Percentiles rank a stretch among this genome's conserved stretches.
These are phyloP conservation scores for Alternaria brassicae DNA, from an alignment of 2,329 filamentous ascomycete species.

Conservation along the genomic window DNA sequence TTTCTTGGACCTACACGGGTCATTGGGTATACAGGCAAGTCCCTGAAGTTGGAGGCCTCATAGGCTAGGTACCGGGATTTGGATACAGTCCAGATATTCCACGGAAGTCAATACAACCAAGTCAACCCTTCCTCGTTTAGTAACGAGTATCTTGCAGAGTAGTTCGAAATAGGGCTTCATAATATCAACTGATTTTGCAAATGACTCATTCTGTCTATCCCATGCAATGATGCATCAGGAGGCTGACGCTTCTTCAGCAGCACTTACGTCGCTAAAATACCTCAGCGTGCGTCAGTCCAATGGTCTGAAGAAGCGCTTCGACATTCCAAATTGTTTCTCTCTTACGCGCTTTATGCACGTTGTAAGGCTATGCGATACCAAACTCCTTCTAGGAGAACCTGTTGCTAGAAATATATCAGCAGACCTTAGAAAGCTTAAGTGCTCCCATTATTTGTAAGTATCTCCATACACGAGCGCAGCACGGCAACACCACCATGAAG, in stretches of 20 bases:
- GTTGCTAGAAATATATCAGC: background rate
- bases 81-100: background rate
- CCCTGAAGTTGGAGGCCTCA: background rate
- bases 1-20: background rate
- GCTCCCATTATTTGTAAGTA: background rate
- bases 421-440: background rate
- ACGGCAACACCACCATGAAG: constrained; percentile 1
- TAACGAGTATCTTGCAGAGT: background rate
- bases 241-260: background rate
- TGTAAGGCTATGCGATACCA: background rate
- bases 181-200: background rate
- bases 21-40: background rate
- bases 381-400: background rate
- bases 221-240: background rate
- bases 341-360: too few relatives aligned
- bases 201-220: background rate
- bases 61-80: background rate
- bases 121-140: background rate
- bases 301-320: too few relatives aligned
- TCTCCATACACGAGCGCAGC: background rate
- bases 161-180: background rate
- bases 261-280: background rate
- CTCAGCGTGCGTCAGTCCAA: too few relatives aligned
- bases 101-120: background rate
- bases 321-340: too few relatives aligned